Percentiles rank a stretch among this genome's conserved stretches.
Conservation (phyloP, 2,329 filamentous ascomycete genomes). For the Epichloe sibirici region DNA sequence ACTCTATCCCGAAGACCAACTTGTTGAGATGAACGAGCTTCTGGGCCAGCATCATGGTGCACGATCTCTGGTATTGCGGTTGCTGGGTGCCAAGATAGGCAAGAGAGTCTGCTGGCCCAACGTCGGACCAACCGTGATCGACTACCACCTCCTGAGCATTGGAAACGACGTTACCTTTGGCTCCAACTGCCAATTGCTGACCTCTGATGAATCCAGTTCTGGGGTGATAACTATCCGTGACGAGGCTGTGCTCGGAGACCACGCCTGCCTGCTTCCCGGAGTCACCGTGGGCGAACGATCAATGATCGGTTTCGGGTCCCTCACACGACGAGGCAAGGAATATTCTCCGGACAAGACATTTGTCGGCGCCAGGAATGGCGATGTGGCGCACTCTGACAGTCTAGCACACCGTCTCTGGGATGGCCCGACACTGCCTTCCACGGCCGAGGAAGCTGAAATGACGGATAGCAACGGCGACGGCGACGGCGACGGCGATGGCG, state of each 20-base stretch:
- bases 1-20: slow-evolving; percentile 28
- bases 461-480: slow-evolving; percentile 6
- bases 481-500: slow-evolving; percentile 9
- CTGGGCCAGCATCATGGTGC: slow-evolving; percentile 43
- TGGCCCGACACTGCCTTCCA: slow-evolving; percentile 2
- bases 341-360: slow-evolving; percentile 35
- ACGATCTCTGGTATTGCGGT: slow-evolving; percentile 35
- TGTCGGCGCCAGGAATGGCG: slow-evolving; percentile 39
- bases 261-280: slow-evolving; percentile 38
- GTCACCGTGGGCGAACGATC: slow-evolving; percentile 34
- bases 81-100: slow-evolving; percentile 38
- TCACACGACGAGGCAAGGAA: slow-evolving; percentile 30
- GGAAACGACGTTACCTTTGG: slow-evolving; percentile 47
- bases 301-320: slow-evolving; percentile 40
- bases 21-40: slow-evolving; percentile 35
- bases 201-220: slow-evolving; percentile 36
- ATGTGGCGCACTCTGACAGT: slow-evolving; percentile 19
- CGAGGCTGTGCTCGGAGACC: slow-evolving; percentile 43
- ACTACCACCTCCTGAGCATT: slow-evolving; percentile 42
- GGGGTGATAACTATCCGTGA: slow-evolving; percentile 33
- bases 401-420: slow-evolving; percentile 23
- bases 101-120: slow-evolving; percentile 44
- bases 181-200: slow-evolving; percentile 39
- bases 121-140: slow-evolving; percentile 38
- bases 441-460: slow-evolving; percentile 3